Conservation (phyloP, 2,329 filamentous ascomycete species). For the Meredithiella fracta region DNA sequence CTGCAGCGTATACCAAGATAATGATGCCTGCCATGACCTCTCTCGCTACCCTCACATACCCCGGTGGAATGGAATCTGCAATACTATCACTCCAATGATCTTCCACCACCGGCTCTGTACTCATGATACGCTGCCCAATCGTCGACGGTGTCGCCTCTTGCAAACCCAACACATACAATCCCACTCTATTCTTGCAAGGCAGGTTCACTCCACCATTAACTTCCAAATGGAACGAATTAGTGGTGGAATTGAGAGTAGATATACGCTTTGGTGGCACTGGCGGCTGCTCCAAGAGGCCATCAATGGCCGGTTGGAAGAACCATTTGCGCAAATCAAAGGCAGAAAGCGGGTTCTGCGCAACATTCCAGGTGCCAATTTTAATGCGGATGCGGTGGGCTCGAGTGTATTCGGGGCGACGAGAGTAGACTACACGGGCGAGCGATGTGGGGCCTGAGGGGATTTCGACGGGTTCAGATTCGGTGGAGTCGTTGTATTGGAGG, state of each 20-base stretch:
- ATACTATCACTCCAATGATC: slow-evolving; percentile 70
- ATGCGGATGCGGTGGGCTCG: slow-evolving; percentile 58
- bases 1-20: slow-evolving; percentile 70
- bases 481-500: background rate
- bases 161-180: slow-evolving; percentile 74
- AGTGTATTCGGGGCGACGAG: slow-evolving; percentile 64
- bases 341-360: slow-evolving; percentile 66
- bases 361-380: slow-evolving; percentile 93
- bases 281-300: slow-evolving; percentile 16
- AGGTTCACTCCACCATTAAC: slow-evolving; percentile 8
- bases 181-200: slow-evolving; percentile 31
- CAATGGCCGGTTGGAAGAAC: slow-evolving; percentile 47
- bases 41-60: slow-evolving; percentile 60
- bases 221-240: slow-evolving; percentile 10
- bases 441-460: slow-evolving; percentile 35
- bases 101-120: slow-evolving; percentile 51
- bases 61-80: slow-evolving; percentile 54
- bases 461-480: slow-evolving; percentile 27
- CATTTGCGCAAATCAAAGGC: slow-evolving; percentile 77
- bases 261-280: slow-evolving; percentile 4
- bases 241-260: slow-evolving; percentile 3
- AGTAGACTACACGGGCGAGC: slow-evolving; percentile 49
- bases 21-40: slow-evolving; percentile 79
- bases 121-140: slow-evolving; percentile 61
- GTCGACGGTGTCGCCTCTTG: slow-evolving; percentile 86